Evolutionary conservation across 2,329 filamentous ascomycete genomes (phyloP).

Genomic region (Lachnellula subtilissima): DNA sequence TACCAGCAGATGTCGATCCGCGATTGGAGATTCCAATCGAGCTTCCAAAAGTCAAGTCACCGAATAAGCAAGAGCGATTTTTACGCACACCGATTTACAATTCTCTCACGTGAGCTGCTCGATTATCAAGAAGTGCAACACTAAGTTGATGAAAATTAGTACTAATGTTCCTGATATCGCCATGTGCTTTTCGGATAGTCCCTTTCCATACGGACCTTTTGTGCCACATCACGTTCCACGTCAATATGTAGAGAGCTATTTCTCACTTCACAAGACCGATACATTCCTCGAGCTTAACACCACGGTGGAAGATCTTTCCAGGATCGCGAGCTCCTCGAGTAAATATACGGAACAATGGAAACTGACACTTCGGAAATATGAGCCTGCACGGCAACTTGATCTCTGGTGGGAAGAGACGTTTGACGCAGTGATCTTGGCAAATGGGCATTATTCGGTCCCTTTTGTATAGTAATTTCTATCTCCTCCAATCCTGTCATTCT

Average conservation of each 20-base stretch:
- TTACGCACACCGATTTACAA: constrained; percentile 47
- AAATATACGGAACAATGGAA: constrained; percentile 37
- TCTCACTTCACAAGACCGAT: constrained; percentile 46
- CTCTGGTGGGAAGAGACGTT: constrained; percentile 51
- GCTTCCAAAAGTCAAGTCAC: constrained; percentile 38
- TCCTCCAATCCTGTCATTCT: neutral
- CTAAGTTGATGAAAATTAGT: constrained; percentile 23
- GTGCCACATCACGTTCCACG: constrained; percentile 50
- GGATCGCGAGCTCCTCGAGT: constrained; percentile 17
- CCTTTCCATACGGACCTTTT: constrained; percentile 52
- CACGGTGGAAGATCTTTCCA: constrained; percentile 46
- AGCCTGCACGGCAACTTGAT: constrained; percentile 40
- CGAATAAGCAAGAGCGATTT: constrained; percentile 42
- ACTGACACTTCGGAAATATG: constrained; percentile 44
- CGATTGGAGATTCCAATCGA: constrained; percentile 39
- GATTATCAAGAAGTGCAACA: neutral
- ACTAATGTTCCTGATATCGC: constrained; percentile 54
- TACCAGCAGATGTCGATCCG: constrained; percentile 43
- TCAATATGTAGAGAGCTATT: constrained; percentile 53
- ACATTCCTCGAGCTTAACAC: constrained; percentile 43
- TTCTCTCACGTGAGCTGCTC: constrained; percentile 42
- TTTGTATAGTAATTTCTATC: constrained; percentile 40
- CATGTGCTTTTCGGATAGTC: constrained; percentile 50
- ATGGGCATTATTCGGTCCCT: constrained; percentile 67
- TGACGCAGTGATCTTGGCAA: constrained; percentile 70